These are phyloP conservation scores for Piedraia hortae DNA, from an alignment of 2,329 filamentous ascomycete species.

Conservation along the genomic window DNA sequence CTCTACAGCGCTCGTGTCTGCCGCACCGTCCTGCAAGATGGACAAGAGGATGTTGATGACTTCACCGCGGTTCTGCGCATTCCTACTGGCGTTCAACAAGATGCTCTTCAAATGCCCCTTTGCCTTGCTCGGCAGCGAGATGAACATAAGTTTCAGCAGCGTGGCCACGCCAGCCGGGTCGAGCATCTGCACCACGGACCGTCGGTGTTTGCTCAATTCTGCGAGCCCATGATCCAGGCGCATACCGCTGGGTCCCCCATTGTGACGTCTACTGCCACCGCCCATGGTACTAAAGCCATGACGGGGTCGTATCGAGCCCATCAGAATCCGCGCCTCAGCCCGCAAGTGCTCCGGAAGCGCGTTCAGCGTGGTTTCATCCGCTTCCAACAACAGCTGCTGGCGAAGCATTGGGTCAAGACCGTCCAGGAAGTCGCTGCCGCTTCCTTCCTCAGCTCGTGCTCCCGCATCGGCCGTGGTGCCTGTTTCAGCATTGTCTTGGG, in stretches of 20 bases:
- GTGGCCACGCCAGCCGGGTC: slow-evolving; percentile 90
- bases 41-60: slow-evolving; percentile 79
- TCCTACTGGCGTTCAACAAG: slow-evolving; percentile 76
- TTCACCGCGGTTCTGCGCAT: slow-evolving; percentile 83
- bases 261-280: slow-evolving; percentile 1
- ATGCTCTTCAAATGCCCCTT: slow-evolving; percentile 64
- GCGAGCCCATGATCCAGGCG: slow-evolving; percentile 9
- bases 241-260: slow-evolving; percentile 3
- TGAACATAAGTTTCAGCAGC: slow-evolving; percentile 94
- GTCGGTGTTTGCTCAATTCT: slow-evolving; percentile 27
- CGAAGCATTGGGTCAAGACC: slow-evolving; percentile 66
- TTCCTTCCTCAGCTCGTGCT: slow-evolving; percentile 50
- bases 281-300: too few species aligned
- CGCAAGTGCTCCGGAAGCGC: slow-evolving; percentile 65
- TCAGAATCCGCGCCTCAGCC: slow-evolving; percentile 53
- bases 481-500: slow-evolving; percentile 21
- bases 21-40: slow-evolving; percentile 84
- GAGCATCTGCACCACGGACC: slow-evolving; percentile 79
- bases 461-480: slow-evolving; percentile 27
- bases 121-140: slow-evolving; percentile 68
- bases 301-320: slow-evolving; percentile 17
- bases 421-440: slow-evolving; percentile 71
- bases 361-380: slow-evolving; percentile 65
- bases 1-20: slow-evolving; percentile 78
- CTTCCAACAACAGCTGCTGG: slow-evolving; percentile 68